phyloP scores from a whole-genome alignment of 169 alveolate genomes.

The Cryptosporidium baileyi region DNA sequence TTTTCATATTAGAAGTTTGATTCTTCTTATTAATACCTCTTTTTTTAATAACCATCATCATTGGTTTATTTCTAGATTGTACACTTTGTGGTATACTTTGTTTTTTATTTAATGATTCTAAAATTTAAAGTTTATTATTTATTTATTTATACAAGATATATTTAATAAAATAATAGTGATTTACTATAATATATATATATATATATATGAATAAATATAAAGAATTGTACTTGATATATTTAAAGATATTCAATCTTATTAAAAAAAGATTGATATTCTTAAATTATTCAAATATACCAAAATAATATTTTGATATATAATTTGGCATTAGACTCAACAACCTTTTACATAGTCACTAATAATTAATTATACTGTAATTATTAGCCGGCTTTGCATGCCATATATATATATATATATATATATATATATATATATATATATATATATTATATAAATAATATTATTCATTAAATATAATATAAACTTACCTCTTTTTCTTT shows the following conservation, averaged over 20 bases:
- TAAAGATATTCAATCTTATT: not conserved
- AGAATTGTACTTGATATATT: slow-evolving; percentile 28
- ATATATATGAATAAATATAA: not conserved
- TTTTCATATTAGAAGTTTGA: slow-evolving; percentile 42
- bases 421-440: not conserved
- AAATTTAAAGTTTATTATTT: not conserved
- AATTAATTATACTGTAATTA: slow-evolving; percentile 3
- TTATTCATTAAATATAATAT: not conserved
- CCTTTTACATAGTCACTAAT: slow-evolving; percentile 56
- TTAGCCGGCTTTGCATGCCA: slow-evolving; percentile 71
- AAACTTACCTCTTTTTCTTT: slow-evolving; percentile 62
- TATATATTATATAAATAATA: not conserved
- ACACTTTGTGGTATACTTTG: slow-evolving; percentile 79
- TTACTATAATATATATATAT: not conserved
- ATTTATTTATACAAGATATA: not conserved
- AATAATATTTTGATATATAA: not conserved
- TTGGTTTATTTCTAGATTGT: slow-evolving; percentile 79
- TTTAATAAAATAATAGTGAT: not conserved
- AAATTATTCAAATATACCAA: not conserved
- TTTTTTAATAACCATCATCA: slow-evolving; percentile 75
- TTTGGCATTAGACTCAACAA: slow-evolving; percentile 71
- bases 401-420: not conserved
- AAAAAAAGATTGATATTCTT: not conserved
- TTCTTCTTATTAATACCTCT: slow-evolving; percentile 23
- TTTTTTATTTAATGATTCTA: slow-evolving; percentile 66